A percentile compares a stretch with the other conserved stretches of the same genome.
Conservation (phyloP, 2,329 filamentous ascomycete species). For the Colletotrichum trifolii region DNA sequence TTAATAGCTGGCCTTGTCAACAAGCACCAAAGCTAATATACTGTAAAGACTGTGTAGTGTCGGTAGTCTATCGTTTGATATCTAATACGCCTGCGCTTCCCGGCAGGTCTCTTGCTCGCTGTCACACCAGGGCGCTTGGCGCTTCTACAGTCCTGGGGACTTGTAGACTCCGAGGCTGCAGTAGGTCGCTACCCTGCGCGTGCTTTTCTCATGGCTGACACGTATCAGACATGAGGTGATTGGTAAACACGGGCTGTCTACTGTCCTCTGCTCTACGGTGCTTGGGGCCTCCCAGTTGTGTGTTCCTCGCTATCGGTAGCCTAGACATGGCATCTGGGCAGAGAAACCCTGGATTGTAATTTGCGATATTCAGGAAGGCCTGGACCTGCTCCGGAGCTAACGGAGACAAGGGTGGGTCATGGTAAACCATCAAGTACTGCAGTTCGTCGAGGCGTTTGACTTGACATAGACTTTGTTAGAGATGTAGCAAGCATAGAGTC, state of each 20-base stretch:
- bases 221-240: background rate
- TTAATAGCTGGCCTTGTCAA: too few relatives aligned
- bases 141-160: too few relatives aligned
- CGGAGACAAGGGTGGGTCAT: conserved; percentile 20
- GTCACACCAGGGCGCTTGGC: too few relatives aligned
- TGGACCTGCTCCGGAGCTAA: conserved; percentile 32
- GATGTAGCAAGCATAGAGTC: conserved; percentile 2
- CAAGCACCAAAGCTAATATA: too few relatives aligned
- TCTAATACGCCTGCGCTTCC: too few relatives aligned
- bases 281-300: conserved; percentile 12
- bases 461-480: conserved; percentile 12
- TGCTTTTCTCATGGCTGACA: too few relatives aligned
- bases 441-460: background rate
- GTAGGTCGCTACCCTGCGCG: background rate
- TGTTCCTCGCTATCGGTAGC: background rate
- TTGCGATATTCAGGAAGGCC: conserved; percentile 9
- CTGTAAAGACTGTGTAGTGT: too few relatives aligned
- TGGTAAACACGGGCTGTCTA: conserved; percentile 1
- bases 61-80: too few relatives aligned
- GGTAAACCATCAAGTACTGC: background rate
- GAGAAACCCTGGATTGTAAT: conserved; percentile 19
- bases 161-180: background rate
- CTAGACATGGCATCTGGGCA: too few relatives aligned
- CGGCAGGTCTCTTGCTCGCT: too few relatives aligned
- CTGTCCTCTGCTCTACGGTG: conserved; percentile 6